These are phyloP conservation scores for Hyaloscypha finlandica DNA, from an alignment of 495 filamentous ascomycete genomes.

Conservation along the genomic window DNA sequence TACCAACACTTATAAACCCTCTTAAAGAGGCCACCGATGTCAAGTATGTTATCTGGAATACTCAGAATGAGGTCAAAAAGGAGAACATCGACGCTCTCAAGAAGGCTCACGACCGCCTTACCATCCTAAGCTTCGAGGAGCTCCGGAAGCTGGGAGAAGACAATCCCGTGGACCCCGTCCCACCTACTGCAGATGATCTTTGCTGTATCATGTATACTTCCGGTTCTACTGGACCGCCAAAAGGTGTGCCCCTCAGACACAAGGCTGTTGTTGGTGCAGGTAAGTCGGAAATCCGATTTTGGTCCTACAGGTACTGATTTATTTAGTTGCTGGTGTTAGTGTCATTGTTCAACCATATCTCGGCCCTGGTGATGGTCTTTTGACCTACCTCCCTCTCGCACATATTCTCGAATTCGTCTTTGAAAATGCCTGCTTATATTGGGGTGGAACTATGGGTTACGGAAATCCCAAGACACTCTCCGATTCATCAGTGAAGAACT, in stretches of 20 bases:
- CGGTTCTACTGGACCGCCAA: slow-evolving; percentile 94
- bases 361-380: slow-evolving; percentile 79
- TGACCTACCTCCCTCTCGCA: slow-evolving; percentile 91
- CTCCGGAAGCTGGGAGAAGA: slow-evolving; percentile 79
- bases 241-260: slow-evolving; percentile 92
- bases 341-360: slow-evolving; percentile 84
- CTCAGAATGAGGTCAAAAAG: slow-evolving; percentile 71
- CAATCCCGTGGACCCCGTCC: slow-evolving; percentile 78
- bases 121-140: slow-evolving; percentile 82
- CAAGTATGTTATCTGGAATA: slow-evolving; percentile 88
- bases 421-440: slow-evolving; percentile 88
- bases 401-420: slow-evolving; percentile 99
- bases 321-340: slow-evolving; percentile 82
- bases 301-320: slow-evolving; percentile 15
- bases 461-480: slow-evolving; percentile 93
- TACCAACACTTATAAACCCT: slow-evolving; percentile 78
- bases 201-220: slow-evolving; percentile 99
- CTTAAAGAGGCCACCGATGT: slow-evolving; percentile 78
- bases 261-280: slow-evolving; percentile 85
- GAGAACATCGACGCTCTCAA: slow-evolving; percentile 80
- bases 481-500: slow-evolving; percentile 86
- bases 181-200: slow-evolving; percentile 81
- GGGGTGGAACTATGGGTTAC: slow-evolving; percentile 97
- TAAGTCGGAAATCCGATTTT: slow-evolving; percentile 51
- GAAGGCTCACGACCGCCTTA: slow-evolving; percentile 67